These are phyloP conservation scores for Scopulariopsis brevicaulis DNA, from an alignment of 2,329 filamentous ascomycete species.

Conservation along the genomic window DNA sequence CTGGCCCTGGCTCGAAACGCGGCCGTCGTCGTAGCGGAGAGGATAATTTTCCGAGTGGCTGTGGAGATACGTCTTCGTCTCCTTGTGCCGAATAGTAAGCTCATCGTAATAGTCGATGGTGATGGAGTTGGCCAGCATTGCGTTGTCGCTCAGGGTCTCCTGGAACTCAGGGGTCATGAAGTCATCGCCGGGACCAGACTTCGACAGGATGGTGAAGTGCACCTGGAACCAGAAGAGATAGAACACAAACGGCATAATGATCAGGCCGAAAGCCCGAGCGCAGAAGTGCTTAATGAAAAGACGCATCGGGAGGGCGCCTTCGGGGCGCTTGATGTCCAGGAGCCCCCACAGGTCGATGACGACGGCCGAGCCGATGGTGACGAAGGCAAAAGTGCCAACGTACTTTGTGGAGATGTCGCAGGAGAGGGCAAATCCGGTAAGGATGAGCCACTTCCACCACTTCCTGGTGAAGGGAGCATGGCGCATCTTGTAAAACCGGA, in stretches of 20 bases:
- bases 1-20: conserved; percentile 94
- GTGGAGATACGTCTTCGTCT: conserved; percentile 93
- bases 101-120: conserved; percentile 83
- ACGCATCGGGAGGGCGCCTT: conserved; percentile 67
- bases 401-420: conserved; percentile 99
- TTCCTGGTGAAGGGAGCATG: conserved; percentile 84
- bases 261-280: conserved; percentile 75
- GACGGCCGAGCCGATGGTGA: conserved; percentile 91
- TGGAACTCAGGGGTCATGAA: conserved; percentile 99
- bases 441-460: conserved; percentile 99
- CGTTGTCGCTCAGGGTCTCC: conserved; percentile 89
- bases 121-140: conserved; percentile 78
- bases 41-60: conserved; percentile 85
- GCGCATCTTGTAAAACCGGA: conserved; percentile 94
- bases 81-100: conserved; percentile 87
- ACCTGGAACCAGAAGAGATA: conserved; percentile 99
- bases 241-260: conserved; percentile 89
- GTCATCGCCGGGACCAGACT: conserved; percentile 90
- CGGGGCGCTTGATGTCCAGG: conserved; percentile 74
- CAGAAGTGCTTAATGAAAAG: conserved; percentile 83
- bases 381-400: conserved; percentile 90
- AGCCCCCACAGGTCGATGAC: conserved; percentile 92
- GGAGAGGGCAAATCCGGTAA: conserved; percentile 89
- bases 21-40: conserved; percentile 90
- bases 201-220: conserved; percentile 80